phyloP scores from a whole-genome alignment of 768 basidiomycete species.

The Boletales sp. region DNA sequence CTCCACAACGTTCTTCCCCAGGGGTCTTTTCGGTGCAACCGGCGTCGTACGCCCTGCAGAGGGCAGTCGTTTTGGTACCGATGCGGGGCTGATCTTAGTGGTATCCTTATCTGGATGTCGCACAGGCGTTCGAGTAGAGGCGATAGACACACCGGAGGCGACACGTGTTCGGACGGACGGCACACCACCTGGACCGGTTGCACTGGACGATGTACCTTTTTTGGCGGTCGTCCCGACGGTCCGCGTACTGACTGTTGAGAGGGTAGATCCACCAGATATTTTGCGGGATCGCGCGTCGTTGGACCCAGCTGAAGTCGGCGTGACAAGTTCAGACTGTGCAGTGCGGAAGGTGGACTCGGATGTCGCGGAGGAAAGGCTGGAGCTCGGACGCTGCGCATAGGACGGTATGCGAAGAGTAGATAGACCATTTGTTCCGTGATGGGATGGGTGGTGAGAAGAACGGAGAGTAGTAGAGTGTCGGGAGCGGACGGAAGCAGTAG shows the following conservation, averaged over 20 bases:
- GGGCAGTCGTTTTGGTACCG: slow-evolving; percentile 18
- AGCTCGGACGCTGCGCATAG: slow-evolving; percentile 20
- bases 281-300: slow-evolving; percentile 26
- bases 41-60: slow-evolving; percentile 23
- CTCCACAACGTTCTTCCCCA: slow-evolving; percentile 11
- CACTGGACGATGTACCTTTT: slow-evolving; percentile 6
- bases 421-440: slow-evolving; percentile 18
- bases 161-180: slow-evolving; percentile 16
- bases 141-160: slow-evolving; percentile 25
- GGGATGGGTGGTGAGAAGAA: slow-evolving; percentile 19
- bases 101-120: slow-evolving; percentile 24
- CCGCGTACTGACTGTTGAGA: slow-evolving; percentile 29
- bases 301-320: slow-evolving; percentile 27
- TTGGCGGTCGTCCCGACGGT: slow-evolving; percentile 27
- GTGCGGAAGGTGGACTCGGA: slow-evolving; percentile 32
- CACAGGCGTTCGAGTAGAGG: slow-evolving; percentile 21
- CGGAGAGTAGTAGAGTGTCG: slow-evolving; percentile 24
- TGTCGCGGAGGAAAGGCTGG: slow-evolving; percentile 28
- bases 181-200: slow-evolving; percentile 9
- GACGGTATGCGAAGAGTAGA: slow-evolving; percentile 32
- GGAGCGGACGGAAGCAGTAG: slow-evolving; percentile 12
- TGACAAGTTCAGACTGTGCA: slow-evolving; percentile 25
- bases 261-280: slow-evolving; percentile 25
- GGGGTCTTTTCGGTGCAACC: slow-evolving; percentile 15
- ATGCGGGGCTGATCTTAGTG: slow-evolving; percentile 19